phyloP scores from a whole-genome alignment of 768 basidiomycete species.

The Leccinum aurantiacum region DNA sequence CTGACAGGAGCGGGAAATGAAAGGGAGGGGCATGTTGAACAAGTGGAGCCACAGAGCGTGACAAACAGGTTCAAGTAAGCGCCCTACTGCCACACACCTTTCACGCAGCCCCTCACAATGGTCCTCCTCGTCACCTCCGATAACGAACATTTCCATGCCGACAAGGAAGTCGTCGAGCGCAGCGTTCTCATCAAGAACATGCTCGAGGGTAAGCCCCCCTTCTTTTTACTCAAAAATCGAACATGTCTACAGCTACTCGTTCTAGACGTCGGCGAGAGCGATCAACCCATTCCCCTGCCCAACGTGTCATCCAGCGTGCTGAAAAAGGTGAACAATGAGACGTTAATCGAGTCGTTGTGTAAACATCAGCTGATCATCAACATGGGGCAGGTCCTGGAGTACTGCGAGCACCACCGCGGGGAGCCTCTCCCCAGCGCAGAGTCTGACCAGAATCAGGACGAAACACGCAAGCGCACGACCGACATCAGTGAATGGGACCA shows the following conservation, averaged over 20 bases:
- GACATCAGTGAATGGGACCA: slow-evolving; percentile 99
- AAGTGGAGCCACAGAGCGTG: slow-evolving; percentile 13
- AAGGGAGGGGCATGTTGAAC: slow-evolving; percentile 21
- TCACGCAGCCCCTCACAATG: slow-evolving; percentile 41
- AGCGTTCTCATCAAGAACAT: slow-evolving; percentile 98
- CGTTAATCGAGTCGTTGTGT: slow-evolving; percentile 2
- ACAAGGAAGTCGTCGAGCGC: slow-evolving; percentile 93
- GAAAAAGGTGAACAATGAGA: slow-evolving; percentile 66
- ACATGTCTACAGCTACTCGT: not conserved
- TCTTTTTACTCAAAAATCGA: not conserved
- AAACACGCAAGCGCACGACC: slow-evolving; percentile 95
- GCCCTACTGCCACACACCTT: slow-evolving; percentile 3
- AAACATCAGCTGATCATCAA: slow-evolving; percentile 3
- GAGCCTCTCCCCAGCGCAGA: slow-evolving; percentile 92
- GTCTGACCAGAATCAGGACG: slow-evolving; percentile 80
- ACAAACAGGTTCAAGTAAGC: slow-evolving; percentile 6
- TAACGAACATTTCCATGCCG: slow-evolving; percentile 90
- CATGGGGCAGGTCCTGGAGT: slow-evolving; percentile 82
- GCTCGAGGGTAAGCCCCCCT: slow-evolving; percentile 78
- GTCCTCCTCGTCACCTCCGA: slow-evolving; percentile 92
- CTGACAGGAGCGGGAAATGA: slow-evolving; percentile 46
- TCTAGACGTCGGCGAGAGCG: slow-evolving; percentile 89
- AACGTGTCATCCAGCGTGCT: slow-evolving; percentile 91
- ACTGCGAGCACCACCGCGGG: slow-evolving; percentile 98
- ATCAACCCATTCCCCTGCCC: slow-evolving; percentile 91